Evolutionary conservation across 2,329 filamentous ascomycete genomes (phyloP).

Genomic region (Pseudocercospora cruenta): DNA sequence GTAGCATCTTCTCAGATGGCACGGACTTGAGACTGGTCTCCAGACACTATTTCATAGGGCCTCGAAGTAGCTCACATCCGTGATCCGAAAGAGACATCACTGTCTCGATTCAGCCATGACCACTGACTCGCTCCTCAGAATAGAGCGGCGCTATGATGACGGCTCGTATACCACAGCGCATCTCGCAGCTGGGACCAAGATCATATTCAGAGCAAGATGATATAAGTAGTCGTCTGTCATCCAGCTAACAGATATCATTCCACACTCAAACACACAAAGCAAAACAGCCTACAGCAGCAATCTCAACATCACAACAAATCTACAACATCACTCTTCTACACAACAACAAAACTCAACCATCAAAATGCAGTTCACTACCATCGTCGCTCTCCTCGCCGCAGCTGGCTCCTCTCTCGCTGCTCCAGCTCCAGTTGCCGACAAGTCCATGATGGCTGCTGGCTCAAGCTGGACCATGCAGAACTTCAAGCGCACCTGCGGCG

Average conservation of each 20-base stretch:
- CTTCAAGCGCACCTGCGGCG: slow-evolving; percentile 28
- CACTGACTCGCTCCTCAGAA: background rate
- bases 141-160: slow-evolving; percentile 8
- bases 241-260: background rate
- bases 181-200: background rate
- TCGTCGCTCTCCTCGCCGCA: slow-evolving; percentile 23
- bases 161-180: background rate
- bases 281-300: slow-evolving; percentile 7
- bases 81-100: background rate
- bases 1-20: slow-evolving; percentile 1
- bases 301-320: slow-evolving; percentile 7
- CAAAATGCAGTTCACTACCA: slow-evolving; percentile 29
- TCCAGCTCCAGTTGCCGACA: slow-evolving; percentile 9
- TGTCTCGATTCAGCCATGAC: slow-evolving; percentile 1
- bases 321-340: background rate
- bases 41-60: background rate
- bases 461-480: slow-evolving; percentile 27
- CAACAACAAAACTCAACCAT: slow-evolving; percentile 13
- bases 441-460: slow-evolving; percentile 24
- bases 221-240: background rate
- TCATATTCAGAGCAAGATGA: background rate
- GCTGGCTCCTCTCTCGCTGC: slow-evolving; percentile 22
- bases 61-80: background rate
- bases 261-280: background rate
- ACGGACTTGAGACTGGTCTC: background rate